Conservation (phyloP, 1,284 basidiomycete genomes). For the Phlebopus sp. region DNA sequence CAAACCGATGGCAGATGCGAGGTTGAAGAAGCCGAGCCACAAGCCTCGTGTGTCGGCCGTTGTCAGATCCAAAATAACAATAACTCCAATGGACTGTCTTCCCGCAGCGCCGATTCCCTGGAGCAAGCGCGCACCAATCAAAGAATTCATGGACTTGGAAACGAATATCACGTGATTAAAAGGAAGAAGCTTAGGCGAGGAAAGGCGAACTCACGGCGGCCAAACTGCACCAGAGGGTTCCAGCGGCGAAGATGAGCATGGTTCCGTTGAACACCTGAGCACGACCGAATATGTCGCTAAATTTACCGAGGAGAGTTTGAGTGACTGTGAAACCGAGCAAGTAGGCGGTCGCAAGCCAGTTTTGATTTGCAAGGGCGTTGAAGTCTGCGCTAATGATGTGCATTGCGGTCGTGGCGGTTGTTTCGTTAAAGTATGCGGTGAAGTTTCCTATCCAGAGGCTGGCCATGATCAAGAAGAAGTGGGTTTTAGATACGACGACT, state of each 20-base stretch:
- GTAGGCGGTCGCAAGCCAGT: conserved; percentile 34
- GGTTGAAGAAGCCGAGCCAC: conserved; percentile 35
- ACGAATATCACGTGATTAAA: conserved; percentile 8
- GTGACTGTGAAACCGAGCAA: conserved; percentile 36
- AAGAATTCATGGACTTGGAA: conserved; percentile 32
- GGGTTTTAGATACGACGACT: conserved; percentile 25
- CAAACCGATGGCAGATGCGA: conserved; percentile 29
- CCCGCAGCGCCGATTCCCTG: conserved; percentile 36
- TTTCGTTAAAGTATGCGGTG: conserved; percentile 36
- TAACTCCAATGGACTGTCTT: conserved; percentile 33
- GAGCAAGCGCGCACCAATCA: conserved; percentile 32
- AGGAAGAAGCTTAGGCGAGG: background rate
- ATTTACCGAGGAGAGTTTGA: conserved; percentile 32
- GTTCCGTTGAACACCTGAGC: conserved; percentile 34
- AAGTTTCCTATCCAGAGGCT: conserved; percentile 36
- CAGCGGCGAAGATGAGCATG: conserved; percentile 33
- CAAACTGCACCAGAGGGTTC: conserved; percentile 34
- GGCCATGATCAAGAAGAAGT: conserved; percentile 33
- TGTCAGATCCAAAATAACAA: conserved; percentile 32
- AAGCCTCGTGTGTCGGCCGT: conserved; percentile 32
- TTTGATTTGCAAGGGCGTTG: conserved; percentile 28
- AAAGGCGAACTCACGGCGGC: conserved; percentile 24
- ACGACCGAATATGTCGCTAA: conserved; percentile 34
- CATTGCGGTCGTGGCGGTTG: conserved; percentile 36
- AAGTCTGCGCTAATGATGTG: conserved; percentile 33